Evolutionary conservation across 192 early-diverging fungal genomes (phyloP).

Genomic region (Diversispora epigaea): DNA sequence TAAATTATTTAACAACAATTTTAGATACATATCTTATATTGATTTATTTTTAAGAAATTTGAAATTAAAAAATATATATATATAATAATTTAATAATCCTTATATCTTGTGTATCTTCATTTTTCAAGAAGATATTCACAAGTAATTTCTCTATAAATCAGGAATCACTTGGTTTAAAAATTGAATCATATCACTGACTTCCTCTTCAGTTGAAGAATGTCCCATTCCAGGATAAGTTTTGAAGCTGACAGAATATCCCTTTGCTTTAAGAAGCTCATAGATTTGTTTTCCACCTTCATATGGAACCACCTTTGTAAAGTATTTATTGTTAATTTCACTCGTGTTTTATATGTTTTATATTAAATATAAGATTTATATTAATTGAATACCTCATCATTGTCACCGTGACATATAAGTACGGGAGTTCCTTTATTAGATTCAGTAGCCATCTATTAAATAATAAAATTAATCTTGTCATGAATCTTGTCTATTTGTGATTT

Average conservation of each 20-base stretch:
- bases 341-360: neutral
- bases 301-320: constrained; percentile 54
- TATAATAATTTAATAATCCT: too few relatives aligned
- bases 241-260: constrained; percentile 68
- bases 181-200: constrained; percentile 64
- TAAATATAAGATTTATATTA: neutral
- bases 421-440: constrained; percentile 69
- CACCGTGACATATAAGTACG: constrained; percentile 85
- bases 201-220: constrained; percentile 67
- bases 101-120: too few relatives aligned
- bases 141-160: neutral
- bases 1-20: too few relatives aligned
- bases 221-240: constrained; percentile 79
- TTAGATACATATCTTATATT: too few relatives aligned
- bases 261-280: constrained; percentile 56
- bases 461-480: neutral
- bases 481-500: neutral
- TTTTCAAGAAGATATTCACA: too few relatives aligned
- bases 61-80: too few relatives aligned
- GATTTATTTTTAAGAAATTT: too few relatives aligned
- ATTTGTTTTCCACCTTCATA: constrained; percentile 73
- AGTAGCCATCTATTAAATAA: constrained; percentile 42
- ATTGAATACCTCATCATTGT: constrained; percentile 55
- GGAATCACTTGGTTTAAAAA: constrained; percentile 64
- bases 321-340: neutral